A percentile compares a stretch with the other conserved stretches of the same genome.
These are phyloP conservation scores for Hymenoscyphus linearis DNA, from an alignment of 2,329 filamentous ascomycete species.

Conservation along the genomic window DNA sequence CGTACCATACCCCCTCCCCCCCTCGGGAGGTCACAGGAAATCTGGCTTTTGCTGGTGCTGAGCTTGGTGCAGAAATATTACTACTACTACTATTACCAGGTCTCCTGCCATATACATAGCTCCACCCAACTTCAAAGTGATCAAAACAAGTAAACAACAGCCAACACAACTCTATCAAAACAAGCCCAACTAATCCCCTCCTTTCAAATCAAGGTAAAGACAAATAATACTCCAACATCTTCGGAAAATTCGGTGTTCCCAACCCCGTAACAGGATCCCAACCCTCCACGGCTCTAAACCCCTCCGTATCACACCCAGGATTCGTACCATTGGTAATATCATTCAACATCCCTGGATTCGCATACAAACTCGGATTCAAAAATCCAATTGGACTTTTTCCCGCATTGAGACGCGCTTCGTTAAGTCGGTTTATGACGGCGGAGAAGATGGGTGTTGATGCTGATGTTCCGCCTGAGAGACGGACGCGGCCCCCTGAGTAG, in stretches of 20 bases:
- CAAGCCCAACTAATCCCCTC: no score
- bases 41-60: no score
- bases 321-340: constrained; percentile 31
- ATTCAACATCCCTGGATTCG: constrained; percentile 34
- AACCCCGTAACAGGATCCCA: constrained; percentile 29
- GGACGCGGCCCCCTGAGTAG: not conserved
- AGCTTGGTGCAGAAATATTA: no score
- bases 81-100: no score
- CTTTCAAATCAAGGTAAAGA: constrained; percentile 14
- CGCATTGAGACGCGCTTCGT: constrained; percentile 42
- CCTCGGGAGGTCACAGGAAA: no score
- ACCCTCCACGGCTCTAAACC: constrained; percentile 29
- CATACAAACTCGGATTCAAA: constrained; percentile 46
- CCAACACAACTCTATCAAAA: no score
- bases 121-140: no score
- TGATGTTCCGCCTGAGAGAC: constrained; percentile 42
- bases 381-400: constrained; percentile 47
- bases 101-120: no score
- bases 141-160: no score
- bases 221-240: constrained; percentile 23
- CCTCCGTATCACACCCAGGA: constrained; percentile 28
- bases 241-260: constrained; percentile 30
- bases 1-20: no score
- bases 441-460: constrained; percentile 45
- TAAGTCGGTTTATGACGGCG: constrained; percentile 44